Percentiles rank a stretch among this genome's conserved stretches.
These are phyloP conservation scores for Melastoma candidum DNA, from an alignment of 441 rosid genomes.

Conservation along the genomic window DNA sequence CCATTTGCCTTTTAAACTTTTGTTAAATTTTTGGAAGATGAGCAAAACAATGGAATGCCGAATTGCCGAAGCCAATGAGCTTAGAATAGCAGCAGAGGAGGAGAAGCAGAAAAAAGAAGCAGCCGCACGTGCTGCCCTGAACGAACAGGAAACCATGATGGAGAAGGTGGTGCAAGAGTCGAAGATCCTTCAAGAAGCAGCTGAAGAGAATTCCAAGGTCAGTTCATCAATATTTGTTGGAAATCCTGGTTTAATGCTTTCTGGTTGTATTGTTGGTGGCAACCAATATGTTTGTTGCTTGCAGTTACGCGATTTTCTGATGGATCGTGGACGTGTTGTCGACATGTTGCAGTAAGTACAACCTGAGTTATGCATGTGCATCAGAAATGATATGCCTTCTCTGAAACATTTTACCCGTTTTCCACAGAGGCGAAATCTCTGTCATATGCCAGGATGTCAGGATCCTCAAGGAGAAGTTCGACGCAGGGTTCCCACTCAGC, in stretches of 20 bases:
- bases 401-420: background rate
- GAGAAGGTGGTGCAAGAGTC: conserved; percentile 70
- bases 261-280: conserved; percentile 6
- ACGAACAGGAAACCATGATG: conserved; percentile 69
- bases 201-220: conserved; percentile 83
- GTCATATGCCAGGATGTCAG: conserved; percentile 81
- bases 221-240: background rate
- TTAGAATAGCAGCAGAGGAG: conserved; percentile 44
- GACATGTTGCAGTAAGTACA: conserved; percentile 61
- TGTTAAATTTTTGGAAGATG: conserved; percentile 35
- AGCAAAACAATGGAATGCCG: conserved; percentile 44
- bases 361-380: too few species aligned
- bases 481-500: conserved; percentile 53
- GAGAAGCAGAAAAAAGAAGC: conserved; percentile 57
- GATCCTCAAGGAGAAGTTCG: conserved; percentile 65
- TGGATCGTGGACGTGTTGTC: conserved; percentile 67
- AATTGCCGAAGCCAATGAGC: conserved; percentile 44
- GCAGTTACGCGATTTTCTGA: conserved; percentile 69
- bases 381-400: too few species aligned
- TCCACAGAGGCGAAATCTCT: conserved; percentile 77
- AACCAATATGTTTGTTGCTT: background rate
- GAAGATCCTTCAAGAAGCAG: conserved; percentile 54
- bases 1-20: background rate
- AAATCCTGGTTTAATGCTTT: background rate
- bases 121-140: conserved; percentile 38